A percentile compares a stretch with the other conserved stretches of the same genome.
Evolutionary conservation across 2,329 filamentous ascomycete species (phyloP).

Genomic region (Aspergillus phoenicis): DNA sequence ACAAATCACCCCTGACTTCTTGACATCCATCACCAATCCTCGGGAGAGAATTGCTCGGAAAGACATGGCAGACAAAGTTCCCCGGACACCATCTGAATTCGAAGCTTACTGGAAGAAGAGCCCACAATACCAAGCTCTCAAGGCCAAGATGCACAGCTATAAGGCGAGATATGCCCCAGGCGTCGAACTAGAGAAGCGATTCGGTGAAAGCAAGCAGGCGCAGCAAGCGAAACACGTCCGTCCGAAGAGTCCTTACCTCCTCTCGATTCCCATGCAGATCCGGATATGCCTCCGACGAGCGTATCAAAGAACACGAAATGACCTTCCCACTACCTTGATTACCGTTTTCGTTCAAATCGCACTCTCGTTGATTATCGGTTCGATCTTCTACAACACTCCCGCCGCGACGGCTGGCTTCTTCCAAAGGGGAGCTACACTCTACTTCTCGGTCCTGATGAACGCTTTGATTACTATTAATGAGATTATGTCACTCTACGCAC

Average conservation of each 20-base stretch:
- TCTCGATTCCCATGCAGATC: not conserved
- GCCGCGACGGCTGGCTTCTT: conserved; percentile 69
- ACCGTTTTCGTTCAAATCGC: not conserved
- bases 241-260: conserved; percentile 1
- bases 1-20: conserved; percentile 16
- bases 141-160: conserved; percentile 9
- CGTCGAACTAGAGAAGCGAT: conserved; percentile 22
- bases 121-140: not conserved
- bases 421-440: conserved; percentile 72
- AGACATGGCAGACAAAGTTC: conserved; percentile 57
- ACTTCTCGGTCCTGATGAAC: conserved; percentile 82
- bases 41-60: conserved; percentile 56
- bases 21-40: conserved; percentile 55
- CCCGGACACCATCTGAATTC: conserved; percentile 70
- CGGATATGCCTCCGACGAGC: not conserved
- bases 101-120: conserved; percentile 31
- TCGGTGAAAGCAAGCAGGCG: conserved; percentile 31
- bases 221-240: conserved; percentile 32
- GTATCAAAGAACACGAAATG: not conserved
- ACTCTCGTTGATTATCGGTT: conserved; percentile 43
- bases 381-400: conserved; percentile 75
- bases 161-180: not conserved
- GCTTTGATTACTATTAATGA: conserved; percentile 76
- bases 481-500: conserved; percentile 23
- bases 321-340: conserved; percentile 1